Percentiles rank a stretch among this genome's conserved stretches.
These are phyloP conservation scores for Fusarium sp. DNA, from an alignment of 2,329 filamentous ascomycete species.

Conservation along the genomic window DNA sequence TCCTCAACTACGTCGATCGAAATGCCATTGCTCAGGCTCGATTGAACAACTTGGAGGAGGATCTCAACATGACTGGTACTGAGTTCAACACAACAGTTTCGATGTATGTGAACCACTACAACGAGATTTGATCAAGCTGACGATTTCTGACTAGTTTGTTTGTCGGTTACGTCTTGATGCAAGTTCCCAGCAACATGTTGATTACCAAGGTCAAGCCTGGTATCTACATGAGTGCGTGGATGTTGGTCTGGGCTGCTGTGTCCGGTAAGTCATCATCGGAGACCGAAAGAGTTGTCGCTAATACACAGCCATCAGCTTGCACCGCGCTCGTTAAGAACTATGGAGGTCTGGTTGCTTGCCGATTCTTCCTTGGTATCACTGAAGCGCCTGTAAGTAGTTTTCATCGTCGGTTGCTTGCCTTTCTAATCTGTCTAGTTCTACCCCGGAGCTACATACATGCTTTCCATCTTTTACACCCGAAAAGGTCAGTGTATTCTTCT, in stretches of 20 bases:
- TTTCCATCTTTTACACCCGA: constrained; percentile 54
- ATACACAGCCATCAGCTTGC: constrained; percentile 41
- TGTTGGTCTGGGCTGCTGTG: constrained; percentile 59
- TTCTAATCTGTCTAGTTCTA: constrained; percentile 52
- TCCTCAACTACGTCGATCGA: constrained; percentile 61
- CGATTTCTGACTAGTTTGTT: constrained; percentile 46
- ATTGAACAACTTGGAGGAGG: constrained; percentile 62
- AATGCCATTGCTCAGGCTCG: constrained; percentile 64
- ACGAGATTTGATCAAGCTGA: neutral
- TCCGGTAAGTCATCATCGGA: constrained; percentile 46
- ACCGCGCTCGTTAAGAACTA: constrained; percentile 57
- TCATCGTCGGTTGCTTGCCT: neutral
- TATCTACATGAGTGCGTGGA: constrained; percentile 60
- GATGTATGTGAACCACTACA: constrained; percentile 44
- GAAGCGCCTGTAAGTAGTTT: constrained; percentile 54
- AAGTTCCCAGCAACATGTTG: constrained; percentile 59
- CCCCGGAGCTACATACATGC: constrained; percentile 56
- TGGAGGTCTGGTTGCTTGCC: constrained; percentile 53
- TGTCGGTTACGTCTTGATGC: constrained; percentile 62
- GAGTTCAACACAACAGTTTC: constrained; percentile 67
- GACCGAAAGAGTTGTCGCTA: neutral
- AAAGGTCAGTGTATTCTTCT: constrained; percentile 40
- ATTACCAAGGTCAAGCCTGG: constrained; percentile 59
- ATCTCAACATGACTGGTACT: constrained; percentile 68
- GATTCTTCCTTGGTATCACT: constrained; percentile 59